Base-by-base conservation (phyloP, 345 rosid genomes). In the Gossypium stocksii region DNA sequence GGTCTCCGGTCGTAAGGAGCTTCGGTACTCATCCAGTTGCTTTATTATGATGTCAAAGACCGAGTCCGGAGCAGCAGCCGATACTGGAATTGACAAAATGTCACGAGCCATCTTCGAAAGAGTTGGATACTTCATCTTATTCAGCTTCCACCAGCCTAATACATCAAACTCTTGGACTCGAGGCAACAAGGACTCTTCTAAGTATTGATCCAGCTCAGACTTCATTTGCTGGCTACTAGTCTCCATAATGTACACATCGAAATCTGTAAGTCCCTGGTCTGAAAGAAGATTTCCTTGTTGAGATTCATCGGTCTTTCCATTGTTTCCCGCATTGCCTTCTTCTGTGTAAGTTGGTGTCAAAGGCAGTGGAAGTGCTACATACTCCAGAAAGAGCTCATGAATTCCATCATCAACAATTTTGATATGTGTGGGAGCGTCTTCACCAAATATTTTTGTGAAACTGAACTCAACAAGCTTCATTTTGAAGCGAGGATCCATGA, bases 381-480 rank as follows among this genome's bases (percentile, higher is more conserved):
- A 94, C 66, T 90, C 97, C 2, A 63, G 81, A 77, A 92, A 92
- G 72, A 92, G 97, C 87, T 94, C 97, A 0, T 86, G 97, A 62
- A 94, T 80, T 20, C 91, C 93, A 67, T 90, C 92, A 73, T 92
- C 91, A 70, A 94, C 97, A 0, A 85, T 80, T 82, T 92, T 92
- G 78, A 85, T 82, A 69, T 87, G 81, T 11, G 70, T 66, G 0
- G 83, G 89, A 15, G 97, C 90, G 44, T 92, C 97, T 46, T 90
- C 97, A 62, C 97, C 97, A 3, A 76, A 94, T 60, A 94, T 78
- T 79, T 92, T 94, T 2, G 92, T 77, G 84, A 94, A 94, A 77
- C 97, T 90, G 83, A 94, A 94, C 84, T 94, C 97, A 4, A 94
- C 93, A 20, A 94, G 93, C 85, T 92, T 94, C 97, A 92, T 85